Evolutionary conservation across 345 rosid species (phyloP).

Genomic region (Syzygium jambos): DNA sequence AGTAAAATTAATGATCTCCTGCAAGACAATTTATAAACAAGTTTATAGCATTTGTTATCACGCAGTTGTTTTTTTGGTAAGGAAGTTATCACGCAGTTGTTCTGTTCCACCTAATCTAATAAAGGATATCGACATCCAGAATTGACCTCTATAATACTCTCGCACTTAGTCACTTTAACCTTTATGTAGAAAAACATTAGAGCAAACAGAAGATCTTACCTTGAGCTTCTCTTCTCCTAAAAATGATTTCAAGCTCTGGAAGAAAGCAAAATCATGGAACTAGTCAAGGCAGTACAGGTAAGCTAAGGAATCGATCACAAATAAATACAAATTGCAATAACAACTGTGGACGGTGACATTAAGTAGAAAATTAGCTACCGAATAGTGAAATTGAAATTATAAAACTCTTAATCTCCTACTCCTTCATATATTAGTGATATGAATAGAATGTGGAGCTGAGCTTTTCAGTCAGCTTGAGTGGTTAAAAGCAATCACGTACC

Average conservation of each 20-base stretch:
- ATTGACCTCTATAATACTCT: background rate
- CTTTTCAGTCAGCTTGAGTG: background rate
- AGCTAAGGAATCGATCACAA: background rate
- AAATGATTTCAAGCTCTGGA: conserved; percentile 77
- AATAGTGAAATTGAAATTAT: background rate
- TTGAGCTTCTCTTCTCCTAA: conserved; percentile 85
- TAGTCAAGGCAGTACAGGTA: background rate
- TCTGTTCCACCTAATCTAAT: background rate
- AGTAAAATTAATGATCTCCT: conserved; percentile 80
- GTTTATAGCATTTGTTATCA: background rate
- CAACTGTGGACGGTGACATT: background rate
- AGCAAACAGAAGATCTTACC: conserved; percentile 26
- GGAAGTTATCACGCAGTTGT: background rate
- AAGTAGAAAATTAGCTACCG: background rate
- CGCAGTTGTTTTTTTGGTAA: background rate
- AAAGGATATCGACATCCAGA: background rate
- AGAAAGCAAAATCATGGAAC: background rate
- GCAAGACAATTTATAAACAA: conserved; percentile 20
- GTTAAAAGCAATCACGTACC: conserved; percentile 27
- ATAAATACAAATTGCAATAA: background rate
- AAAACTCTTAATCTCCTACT: conserved; percentile 1
- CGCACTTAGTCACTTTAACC: background rate
- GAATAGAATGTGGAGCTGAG: background rate
- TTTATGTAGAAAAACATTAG: background rate
- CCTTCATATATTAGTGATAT: background rate